Evolutionary conservation across 2,329 filamentous ascomycete genomes (phyloP), one percentile per base, ranked within the genome.

Genomic region (Paramyrothecium roridum): DNA sequence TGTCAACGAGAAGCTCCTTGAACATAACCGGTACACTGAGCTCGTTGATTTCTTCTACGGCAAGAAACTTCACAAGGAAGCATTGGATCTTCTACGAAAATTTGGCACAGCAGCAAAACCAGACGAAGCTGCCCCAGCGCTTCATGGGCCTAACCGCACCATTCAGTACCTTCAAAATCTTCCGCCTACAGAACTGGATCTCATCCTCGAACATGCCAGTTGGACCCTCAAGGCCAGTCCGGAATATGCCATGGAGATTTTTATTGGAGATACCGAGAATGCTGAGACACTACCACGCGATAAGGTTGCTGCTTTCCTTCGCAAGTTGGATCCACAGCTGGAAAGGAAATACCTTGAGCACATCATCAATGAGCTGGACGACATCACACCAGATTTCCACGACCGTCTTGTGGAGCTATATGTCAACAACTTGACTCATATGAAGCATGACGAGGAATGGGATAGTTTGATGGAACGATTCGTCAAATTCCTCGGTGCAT

Each of bases 1-100:
- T 3, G 93, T 99, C 21, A 95, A 96, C 68, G 90, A 96, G 71
- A 92, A 92, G 64, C 78, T 99, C 4, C 86, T 96, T 57, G 91
- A 96, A 69, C 91, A 88, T 45, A 90, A 90, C 56, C 86, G 93
- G 33, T 97, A 96, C 72, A 93, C 88, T 52, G 93, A 98, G 73
- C 78, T 99, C 2, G 92, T 99, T n/a, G 93, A 98, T 70, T 99
- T 99, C 68, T 87, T 98, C 62, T 91, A 96, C 65, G 95, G 95
- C 59, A 99, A 99, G 76, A 93, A 89, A 70, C 81, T 98, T 45
- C 95, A 99, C 72, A 85, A 88, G 19, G 87, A 96, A 66, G 93
- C 95, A 0, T 76, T 99, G 19, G 89, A 91, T 61, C 76, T 97
- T 30, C 80, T 99, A 1, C 83, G 85, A 62, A 89, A 87, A 59